Evolutionary conservation across 1,139 yeast species (phyloP).

Genomic region (Saccharomycopsis hybrid): DNA sequence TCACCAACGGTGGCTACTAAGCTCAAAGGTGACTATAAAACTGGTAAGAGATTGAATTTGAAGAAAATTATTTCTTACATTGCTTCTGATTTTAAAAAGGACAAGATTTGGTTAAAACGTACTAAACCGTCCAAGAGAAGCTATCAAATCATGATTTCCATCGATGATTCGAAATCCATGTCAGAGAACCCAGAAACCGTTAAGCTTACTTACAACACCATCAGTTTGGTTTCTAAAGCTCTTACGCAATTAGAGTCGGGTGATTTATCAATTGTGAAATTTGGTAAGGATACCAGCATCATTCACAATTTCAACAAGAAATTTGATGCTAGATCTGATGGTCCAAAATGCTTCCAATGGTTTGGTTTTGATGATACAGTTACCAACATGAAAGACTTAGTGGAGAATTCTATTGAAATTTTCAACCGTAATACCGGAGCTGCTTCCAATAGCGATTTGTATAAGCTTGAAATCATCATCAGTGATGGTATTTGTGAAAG

Average conservation of each 20-base stretch:
- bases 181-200: slow-evolving; percentile 78
- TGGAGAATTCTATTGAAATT: slow-evolving; percentile 63
- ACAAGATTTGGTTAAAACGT: slow-evolving; percentile 96
- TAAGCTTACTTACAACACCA: slow-evolving; percentile 87
- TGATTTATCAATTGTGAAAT: slow-evolving; percentile 81
- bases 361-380: slow-evolving; percentile 85
- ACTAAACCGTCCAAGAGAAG: slow-evolving; percentile 97
- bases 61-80: slow-evolving; percentile 95
- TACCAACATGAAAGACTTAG: slow-evolving; percentile 75
- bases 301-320: slow-evolving; percentile 89
- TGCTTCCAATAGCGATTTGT: slow-evolving; percentile 55
- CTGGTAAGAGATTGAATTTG: slow-evolving; percentile 96
- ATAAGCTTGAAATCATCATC: slow-evolving; percentile 90
- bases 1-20: slow-evolving; percentile 96
- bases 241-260: slow-evolving; percentile 93
- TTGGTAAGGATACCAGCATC: slow-evolving; percentile 78
- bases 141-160: slow-evolving; percentile 95
- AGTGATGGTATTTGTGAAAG: slow-evolving; percentile 98
- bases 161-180: slow-evolving; percentile 98
- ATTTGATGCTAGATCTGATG: slow-evolving; percentile 67
- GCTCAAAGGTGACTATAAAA: slow-evolving; percentile 89
- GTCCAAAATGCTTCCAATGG: slow-evolving; percentile 79
- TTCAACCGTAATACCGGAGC: slow-evolving; percentile 63
- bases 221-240: slow-evolving; percentile 91
- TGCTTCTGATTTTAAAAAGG: slow-evolving; percentile 96